phyloP scores from a whole-genome alignment of 2,329 filamentous ascomycete species.

The Diaporthe citri region DNA sequence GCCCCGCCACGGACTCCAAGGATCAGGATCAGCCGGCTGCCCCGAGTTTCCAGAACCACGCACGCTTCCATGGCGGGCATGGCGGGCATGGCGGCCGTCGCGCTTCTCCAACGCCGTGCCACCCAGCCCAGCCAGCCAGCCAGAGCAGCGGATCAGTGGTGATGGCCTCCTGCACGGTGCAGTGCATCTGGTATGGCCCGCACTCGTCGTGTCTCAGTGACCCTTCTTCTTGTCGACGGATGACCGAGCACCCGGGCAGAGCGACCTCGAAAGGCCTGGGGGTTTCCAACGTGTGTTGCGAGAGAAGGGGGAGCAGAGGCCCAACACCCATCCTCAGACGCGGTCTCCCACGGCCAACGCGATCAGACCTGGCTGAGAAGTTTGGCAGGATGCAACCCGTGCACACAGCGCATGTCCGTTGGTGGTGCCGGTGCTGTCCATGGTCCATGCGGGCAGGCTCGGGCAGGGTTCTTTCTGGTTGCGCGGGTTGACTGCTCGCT shows the following conservation, averaged over 20 bases:
- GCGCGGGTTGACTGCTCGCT: neutral
- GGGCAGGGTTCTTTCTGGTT: slow-evolving; percentile 2
- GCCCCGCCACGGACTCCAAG: neutral
- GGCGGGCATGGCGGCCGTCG: slow-evolving; percentile 3
- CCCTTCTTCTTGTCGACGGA: neutral
- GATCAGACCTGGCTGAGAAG: slow-evolving; percentile 29
- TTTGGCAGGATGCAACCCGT: slow-evolving; percentile 27
- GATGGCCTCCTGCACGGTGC: slow-evolving; percentile 12
- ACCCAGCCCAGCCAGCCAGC: slow-evolving; percentile 5
- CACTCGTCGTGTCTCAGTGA: neutral
- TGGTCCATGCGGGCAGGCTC: neutral
- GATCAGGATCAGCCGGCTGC: slow-evolving; percentile 16
- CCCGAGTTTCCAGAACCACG: slow-evolving; percentile 22
- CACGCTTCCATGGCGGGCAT: slow-evolving; percentile 7
- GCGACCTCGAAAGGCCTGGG: neutral
- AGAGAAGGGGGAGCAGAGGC: neutral
- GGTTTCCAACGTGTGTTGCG: neutral
- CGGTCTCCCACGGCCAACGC: neutral
- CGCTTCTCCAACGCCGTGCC: slow-evolving; percentile 18
- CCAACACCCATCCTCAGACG: slow-evolving; percentile 2
- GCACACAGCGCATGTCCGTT: neutral
- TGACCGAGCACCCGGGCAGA: neutral
- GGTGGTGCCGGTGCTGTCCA: neutral
- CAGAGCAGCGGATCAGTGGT: neutral
- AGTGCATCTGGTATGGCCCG: neutral